These are phyloP conservation scores for Trichosporon sp. DNA, from an alignment of 1,284 basidiomycete genomes.

Conservation along the genomic window DNA sequence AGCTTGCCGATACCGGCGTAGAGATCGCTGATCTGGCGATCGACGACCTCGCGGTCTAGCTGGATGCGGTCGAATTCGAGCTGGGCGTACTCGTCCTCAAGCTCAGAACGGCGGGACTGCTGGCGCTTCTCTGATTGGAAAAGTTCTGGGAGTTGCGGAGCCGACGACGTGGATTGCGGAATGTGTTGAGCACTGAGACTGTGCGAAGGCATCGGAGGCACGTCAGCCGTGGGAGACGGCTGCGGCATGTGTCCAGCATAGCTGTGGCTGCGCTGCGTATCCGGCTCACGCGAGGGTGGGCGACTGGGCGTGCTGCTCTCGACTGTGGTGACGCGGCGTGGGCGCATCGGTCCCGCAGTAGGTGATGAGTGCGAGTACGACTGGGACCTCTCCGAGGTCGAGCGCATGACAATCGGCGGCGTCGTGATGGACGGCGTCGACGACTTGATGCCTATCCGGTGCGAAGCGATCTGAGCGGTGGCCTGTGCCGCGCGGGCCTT, in stretches of 20 bases:
- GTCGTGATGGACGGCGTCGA: not conserved
- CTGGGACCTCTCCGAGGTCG: not conserved
- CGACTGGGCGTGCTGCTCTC: not conserved
- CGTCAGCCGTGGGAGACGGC: not conserved
- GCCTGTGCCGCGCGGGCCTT: slow-evolving; percentile 7
- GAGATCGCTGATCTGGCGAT: not conserved
- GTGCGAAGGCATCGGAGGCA: not conserved
- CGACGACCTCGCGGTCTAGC: slow-evolving; percentile 3
- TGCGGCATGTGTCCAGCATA: not conserved
- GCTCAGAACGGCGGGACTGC: not conserved
- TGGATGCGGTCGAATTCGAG: slow-evolving; percentile 21
- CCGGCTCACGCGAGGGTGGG: not conserved
- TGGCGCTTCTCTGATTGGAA: not conserved
- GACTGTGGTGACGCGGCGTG: not conserved
- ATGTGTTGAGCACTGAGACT: not conserved
- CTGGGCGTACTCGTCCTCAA: slow-evolving; percentile 13
- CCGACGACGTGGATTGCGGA: not conserved
- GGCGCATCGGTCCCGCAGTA: not conserved
- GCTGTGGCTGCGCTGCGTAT: slow-evolving; percentile 2
- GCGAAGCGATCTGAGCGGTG: not conserved
- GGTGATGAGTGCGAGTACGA: not conserved
- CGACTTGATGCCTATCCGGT: not conserved
- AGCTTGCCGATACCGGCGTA: slow-evolving; percentile 14
- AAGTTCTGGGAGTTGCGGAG: slow-evolving; percentile 3
- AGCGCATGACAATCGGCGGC: not conserved